phyloP scores from a whole-genome alignment of 1,284 basidiomycete genomes.

The Ustilago hordei region DNA sequence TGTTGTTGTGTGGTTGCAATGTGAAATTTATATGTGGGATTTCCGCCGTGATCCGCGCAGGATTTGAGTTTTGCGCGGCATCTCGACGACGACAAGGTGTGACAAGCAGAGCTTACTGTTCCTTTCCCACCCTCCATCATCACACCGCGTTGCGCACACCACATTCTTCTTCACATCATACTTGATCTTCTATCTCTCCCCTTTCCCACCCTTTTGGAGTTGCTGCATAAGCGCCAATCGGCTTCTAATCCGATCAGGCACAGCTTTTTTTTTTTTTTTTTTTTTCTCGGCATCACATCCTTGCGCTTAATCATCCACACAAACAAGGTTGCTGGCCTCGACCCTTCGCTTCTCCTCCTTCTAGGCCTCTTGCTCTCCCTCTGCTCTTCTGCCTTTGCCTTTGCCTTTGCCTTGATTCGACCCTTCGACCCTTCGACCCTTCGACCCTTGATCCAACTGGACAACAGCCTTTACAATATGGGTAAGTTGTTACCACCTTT shows the following conservation, averaged over 20 bases:
- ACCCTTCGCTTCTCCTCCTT: slow-evolving; percentile 6
- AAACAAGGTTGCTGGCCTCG: slow-evolving; percentile 20
- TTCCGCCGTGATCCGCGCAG: background rate
- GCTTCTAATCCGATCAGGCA: slow-evolving; percentile 15
- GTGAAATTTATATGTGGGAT: background rate
- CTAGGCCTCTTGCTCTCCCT: background rate
- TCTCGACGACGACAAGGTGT: slow-evolving; percentile 6
- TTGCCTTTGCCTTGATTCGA: no score
- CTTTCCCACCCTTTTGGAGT: background rate
- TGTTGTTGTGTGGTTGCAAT: background rate
- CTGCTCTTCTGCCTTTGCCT: background rate
- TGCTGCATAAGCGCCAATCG: slow-evolving; percentile 8
- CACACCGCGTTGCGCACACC: slow-evolving; percentile 15
- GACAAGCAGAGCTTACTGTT: slow-evolving; percentile 2
- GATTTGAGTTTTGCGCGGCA: background rate
- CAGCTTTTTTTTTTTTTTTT: background rate
- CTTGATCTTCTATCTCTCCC: slow-evolving; percentile 1
- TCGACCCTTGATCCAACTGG: slow-evolving; percentile 1
- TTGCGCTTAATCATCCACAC: background rate
- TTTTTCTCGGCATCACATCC: background rate
- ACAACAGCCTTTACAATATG: slow-evolving; percentile 25
- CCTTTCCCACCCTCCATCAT: slow-evolving; percentile 46
- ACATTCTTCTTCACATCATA: slow-evolving; percentile 10
- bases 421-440: no score
- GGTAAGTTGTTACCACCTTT: slow-evolving; percentile 26